Evolutionary conservation across 2,329 filamentous ascomycete genomes (phyloP).

Genomic region (Pseudogymnoascus sp.): DNA sequence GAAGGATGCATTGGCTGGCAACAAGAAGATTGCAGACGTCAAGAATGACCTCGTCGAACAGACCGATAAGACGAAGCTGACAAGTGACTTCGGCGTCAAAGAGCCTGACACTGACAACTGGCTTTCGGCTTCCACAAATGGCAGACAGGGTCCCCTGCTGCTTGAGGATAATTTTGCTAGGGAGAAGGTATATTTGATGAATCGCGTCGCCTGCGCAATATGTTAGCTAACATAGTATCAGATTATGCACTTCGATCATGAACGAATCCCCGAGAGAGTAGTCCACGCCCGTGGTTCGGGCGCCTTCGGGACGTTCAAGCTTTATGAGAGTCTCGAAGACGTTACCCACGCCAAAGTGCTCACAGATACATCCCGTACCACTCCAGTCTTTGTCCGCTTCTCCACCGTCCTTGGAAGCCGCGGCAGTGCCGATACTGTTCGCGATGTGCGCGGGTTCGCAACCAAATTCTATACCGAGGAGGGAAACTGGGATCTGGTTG

Average conservation of each 20-base stretch:
- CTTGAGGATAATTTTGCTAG: constrained; percentile 65
- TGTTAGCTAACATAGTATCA: too few species aligned
- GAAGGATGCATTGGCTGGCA: constrained; percentile 11
- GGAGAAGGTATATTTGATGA: constrained; percentile 62
- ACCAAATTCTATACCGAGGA: constrained; percentile 65
- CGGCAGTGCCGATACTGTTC: constrained; percentile 59
- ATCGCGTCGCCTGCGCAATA: too few species aligned
- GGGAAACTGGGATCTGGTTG: constrained; percentile 65
- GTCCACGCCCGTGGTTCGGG: constrained; percentile 54
- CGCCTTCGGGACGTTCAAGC: constrained; percentile 21
- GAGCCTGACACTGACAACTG: constrained; percentile 69
- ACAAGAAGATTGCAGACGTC: constrained; percentile 24
- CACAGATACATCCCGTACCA: constrained; percentile 57
- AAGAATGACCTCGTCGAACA: constrained; percentile 46
- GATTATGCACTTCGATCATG: constrained; percentile 47
- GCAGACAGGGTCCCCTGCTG: constrained; percentile 57
- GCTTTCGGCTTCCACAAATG: constrained; percentile 55
- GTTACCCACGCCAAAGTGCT: constrained; percentile 56
- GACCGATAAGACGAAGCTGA: constrained; percentile 51
- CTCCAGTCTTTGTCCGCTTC: constrained; percentile 56
- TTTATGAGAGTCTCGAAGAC: too few species aligned
- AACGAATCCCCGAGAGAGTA: constrained; percentile 44
- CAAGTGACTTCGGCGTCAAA: constrained; percentile 70
- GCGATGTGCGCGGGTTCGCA: constrained; percentile 60
- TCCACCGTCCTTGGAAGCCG: constrained; percentile 63